Evolutionary conservation across 257 asterid genomes (phyloP), one percentile per base, ranked within the genome.

Genomic region (Solanum medicagineum): DNA sequence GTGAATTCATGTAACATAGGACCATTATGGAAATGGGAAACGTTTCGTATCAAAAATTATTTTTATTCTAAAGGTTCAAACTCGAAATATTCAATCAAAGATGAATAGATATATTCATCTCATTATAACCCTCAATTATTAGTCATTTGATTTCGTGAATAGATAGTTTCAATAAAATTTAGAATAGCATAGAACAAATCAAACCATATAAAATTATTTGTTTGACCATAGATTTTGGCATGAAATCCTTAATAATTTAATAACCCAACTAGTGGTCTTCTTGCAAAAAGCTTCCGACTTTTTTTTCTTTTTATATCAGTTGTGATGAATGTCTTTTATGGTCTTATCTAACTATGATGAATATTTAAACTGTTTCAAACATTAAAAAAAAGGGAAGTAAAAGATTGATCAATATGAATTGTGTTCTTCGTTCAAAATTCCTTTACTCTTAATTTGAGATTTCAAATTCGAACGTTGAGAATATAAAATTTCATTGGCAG

Each of bases 351-450:
- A 49, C 49, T 75, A 22, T 49, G 24, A 75, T 75, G 16, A 79
- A 79, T 51, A 79, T 79, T 9, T 79, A 4, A 24, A 15, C 3
- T 6, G 1, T 9, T 75, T 17, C 22, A 49, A 51, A 75, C 4
- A 68, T 20, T 68, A 14, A 32, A 29, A 32, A 55, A 7, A 19
- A 4, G 29, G 14, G 1, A 29, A 29, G 73, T n/a, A 65, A 20
- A 60, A 60, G 32, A 62, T 62, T 62, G 17, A 62, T 17, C 66
- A 60, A 10, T 15, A n/a, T n/a, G 15, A 19, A 3, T 56, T 59
- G 29, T 0, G 4, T 36, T 4, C 1, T 0, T 36, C 42, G 42
- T 47, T 47, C 6, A 4, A 0, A 10, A 26, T 65, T 26, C 0
- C 1, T 26, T 26, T 10, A 7, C 8, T 2, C 1, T 65, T 65